phyloP scores from a whole-genome alignment of 2,329 filamentous ascomycete species.

The Colletotrichum falcatum region DNA sequence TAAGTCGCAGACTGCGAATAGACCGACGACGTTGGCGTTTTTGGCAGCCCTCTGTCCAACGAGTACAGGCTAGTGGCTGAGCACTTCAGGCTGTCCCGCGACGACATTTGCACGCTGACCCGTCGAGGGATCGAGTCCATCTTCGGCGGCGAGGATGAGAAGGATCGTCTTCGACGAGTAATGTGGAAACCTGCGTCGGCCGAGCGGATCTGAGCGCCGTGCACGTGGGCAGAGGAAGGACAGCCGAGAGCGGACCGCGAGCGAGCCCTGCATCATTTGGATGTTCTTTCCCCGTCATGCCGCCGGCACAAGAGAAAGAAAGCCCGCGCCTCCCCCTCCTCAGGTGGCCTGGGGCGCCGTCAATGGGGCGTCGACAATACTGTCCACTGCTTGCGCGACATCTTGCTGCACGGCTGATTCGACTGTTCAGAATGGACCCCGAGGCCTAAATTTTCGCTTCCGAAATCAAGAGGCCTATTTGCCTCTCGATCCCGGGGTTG shows the following conservation, averaged over 20 bases:
- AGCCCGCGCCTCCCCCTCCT: neutral
- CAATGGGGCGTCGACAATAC: neutral
- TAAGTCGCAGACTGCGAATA: slow-evolving; percentile 48
- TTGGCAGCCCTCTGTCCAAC: slow-evolving; percentile 79
- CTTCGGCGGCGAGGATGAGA: slow-evolving; percentile 74
- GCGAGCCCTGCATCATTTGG: neutral
- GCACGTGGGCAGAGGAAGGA: neutral
- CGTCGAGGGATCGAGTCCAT: slow-evolving; percentile 72
- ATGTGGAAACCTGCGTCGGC: slow-evolving; percentile 57
- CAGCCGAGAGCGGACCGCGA: neutral
- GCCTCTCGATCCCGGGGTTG: neutral
- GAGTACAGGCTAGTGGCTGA: slow-evolving; percentile 80
- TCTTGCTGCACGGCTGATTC: neutral
- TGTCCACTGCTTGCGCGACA: neutral
- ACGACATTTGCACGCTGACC: slow-evolving; percentile 66
- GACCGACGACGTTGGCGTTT: slow-evolving; percentile 89
- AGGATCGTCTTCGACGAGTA: slow-evolving; percentile 62
- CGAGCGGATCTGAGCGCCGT: neutral
- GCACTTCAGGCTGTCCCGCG: slow-evolving; percentile 70
- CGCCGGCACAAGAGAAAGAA: neutral
- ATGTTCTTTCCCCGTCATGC: neutral
- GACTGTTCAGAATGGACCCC: too few relatives aligned
- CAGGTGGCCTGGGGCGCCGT: neutral
- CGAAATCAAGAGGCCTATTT: neutral
- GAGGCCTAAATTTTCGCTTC: neutral